Evolutionary conservation across 495 filamentous ascomycete genomes (phyloP).

Genomic region (Neurospora tetraspora): DNA sequence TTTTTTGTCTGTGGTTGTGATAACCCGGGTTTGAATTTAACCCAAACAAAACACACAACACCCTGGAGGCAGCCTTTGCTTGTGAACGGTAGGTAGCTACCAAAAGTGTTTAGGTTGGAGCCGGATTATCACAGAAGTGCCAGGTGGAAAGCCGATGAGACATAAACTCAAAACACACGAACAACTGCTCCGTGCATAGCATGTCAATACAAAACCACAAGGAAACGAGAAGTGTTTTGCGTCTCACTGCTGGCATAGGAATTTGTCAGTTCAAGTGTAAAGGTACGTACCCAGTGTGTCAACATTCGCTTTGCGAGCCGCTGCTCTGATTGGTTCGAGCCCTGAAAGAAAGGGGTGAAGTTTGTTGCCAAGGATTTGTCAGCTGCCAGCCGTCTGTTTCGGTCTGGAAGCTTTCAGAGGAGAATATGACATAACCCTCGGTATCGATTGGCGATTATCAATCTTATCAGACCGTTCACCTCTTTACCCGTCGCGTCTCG

Average conservation of each 20-base stretch:
- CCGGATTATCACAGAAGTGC: not conserved
- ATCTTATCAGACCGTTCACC: not conserved
- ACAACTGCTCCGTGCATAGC: not conserved
- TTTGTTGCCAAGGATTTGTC: not conserved
- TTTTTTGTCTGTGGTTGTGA: not conserved
- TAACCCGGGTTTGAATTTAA: not conserved
- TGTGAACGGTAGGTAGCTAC: not conserved
- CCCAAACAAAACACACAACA: not conserved
- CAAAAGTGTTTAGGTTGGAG: not conserved
- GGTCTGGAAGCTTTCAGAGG: not conserved
- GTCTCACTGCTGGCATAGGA: not conserved
- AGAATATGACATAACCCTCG: not conserved
- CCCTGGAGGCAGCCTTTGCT: not conserved
- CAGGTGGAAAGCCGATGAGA: not conserved
- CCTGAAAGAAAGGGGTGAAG: not conserved
- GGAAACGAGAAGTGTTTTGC: not conserved
- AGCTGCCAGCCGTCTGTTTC: not conserved
- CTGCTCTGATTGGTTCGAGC: not conserved
- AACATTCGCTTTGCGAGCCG: not conserved
- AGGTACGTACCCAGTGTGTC: not conserved
- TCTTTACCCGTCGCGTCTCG: not conserved
- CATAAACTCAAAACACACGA: not conserved
- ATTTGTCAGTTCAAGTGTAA: not conserved
- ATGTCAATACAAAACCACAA: not conserved
- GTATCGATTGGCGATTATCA: not conserved